These are phyloP conservation scores for Spiraea crenata DNA, from an alignment of 331 rosid genomes.

Conservation along the genomic window DNA sequence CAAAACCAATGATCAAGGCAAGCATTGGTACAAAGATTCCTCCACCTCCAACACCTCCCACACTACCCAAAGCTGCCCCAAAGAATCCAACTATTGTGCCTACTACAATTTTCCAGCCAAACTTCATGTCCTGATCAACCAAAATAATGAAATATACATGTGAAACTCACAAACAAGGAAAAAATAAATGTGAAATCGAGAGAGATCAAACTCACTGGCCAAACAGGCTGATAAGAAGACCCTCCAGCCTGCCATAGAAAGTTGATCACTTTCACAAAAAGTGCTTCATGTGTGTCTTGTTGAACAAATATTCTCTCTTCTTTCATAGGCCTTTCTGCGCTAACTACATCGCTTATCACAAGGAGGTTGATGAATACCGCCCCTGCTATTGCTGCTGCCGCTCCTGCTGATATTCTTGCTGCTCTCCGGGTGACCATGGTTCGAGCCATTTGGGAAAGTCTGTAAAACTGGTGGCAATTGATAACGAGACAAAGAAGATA, in stretches of 20 bases:
- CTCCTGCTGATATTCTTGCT: constrained; percentile 18
- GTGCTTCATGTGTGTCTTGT: constrained; percentile 24
- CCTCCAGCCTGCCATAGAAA: constrained; percentile 55
- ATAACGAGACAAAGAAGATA: constrained; percentile 4
- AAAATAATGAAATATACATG: constrained; percentile 8
- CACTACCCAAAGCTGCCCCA: constrained; percentile 84
- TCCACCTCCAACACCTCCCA: constrained; percentile 88
- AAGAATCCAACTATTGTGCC: constrained; percentile 74
- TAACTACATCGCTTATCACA: constrained; percentile 37
- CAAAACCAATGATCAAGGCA: constrained; percentile 71
- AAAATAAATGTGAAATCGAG: neutral
- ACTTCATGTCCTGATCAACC: constrained; percentile 65
- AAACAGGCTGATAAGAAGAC: constrained; percentile 61
- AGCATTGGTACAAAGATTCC: constrained; percentile 87
- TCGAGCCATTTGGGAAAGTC: constrained; percentile 41
- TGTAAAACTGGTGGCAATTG: neutral
- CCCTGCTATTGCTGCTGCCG: constrained; percentile 30
- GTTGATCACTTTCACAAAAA: constrained; percentile 31
- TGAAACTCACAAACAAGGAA: constrained; percentile 5
- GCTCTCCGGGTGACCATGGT: constrained; percentile 25
- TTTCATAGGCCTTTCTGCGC: constrained; percentile 51
- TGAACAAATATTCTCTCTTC: constrained; percentile 26
- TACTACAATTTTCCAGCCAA: constrained; percentile 63
- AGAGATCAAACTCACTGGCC: constrained; percentile 63
- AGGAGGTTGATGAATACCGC: constrained; percentile 35